Evolutionary conservation across 2,329 filamentous ascomycete species (phyloP).

Genomic region (Talaromyces funiculosus): DNA sequence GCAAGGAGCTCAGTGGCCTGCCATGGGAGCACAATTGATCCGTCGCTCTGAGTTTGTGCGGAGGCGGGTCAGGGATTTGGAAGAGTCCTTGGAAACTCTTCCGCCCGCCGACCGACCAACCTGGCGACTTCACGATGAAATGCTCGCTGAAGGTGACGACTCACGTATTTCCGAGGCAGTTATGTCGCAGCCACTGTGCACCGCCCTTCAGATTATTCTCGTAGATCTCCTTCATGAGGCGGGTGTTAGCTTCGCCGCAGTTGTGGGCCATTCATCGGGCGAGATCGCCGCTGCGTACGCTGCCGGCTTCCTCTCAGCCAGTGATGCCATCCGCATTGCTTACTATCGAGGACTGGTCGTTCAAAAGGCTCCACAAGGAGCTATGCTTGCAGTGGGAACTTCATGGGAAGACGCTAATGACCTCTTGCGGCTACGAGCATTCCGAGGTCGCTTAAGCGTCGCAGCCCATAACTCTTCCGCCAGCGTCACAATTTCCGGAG

Average conservation of each 20-base stretch:
- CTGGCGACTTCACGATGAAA: neutral
- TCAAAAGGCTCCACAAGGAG: neutral
- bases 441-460: neutral
- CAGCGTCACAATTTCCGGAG: neutral
- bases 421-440: neutral
- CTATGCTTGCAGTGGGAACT: neutral
- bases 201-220: too few relatives aligned
- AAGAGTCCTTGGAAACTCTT: neutral
- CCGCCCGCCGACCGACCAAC: neutral
- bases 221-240: too few relatives aligned
- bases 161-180: neutral
- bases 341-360: neutral
- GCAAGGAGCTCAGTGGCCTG: neutral
- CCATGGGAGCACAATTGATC: neutral
- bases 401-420: neutral
- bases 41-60: neutral
- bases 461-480: neutral
- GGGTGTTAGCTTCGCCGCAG: too few relatives aligned
- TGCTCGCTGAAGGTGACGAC: neutral
- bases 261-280: too few relatives aligned
- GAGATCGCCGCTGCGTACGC: neutral
- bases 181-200: neutral
- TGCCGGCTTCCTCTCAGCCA: neutral
- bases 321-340: neutral
- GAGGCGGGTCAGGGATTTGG: too few relatives aligned